Conservation (phyloP, 768 basidiomycete species). For the Hygrocybe coccinea region DNA sequence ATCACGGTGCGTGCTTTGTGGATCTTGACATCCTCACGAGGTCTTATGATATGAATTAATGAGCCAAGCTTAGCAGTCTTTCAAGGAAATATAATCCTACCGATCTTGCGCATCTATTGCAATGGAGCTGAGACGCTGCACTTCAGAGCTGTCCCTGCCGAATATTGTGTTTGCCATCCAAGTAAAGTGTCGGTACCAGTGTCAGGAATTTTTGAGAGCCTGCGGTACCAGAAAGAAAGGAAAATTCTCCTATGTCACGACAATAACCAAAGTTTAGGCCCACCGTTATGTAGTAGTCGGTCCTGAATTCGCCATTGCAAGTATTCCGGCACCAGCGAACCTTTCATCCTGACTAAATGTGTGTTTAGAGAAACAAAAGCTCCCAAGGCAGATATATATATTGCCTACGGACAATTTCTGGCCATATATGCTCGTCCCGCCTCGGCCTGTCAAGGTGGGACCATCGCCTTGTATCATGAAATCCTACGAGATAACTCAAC, state of each 20-base stretch:
- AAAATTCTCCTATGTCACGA: conserved; percentile 38
- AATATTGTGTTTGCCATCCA: conserved; percentile 87
- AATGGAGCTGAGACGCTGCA: conserved; percentile 88
- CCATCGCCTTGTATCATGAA: conserved; percentile 98
- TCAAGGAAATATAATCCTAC: conserved; percentile 32
- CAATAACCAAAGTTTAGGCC: conserved; percentile 11
- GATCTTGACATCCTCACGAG: conserved; percentile 83
- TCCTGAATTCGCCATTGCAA: conserved; percentile 97
- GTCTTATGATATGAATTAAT: conserved; percentile 30
- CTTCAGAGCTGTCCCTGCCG: conserved; percentile 81
- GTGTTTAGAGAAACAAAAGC: conserved; percentile 5
- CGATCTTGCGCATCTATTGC: conserved; percentile 83
- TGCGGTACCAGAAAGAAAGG: conserved; percentile 48
- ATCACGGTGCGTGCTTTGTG: conserved; percentile 54
- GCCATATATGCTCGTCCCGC: conserved; percentile 85
- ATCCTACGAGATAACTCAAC: conserved; percentile 46
- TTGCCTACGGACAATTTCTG: conserved; percentile 66
- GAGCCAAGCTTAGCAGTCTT: not conserved
- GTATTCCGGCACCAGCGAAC: conserved; percentile 93
- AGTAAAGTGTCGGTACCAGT: conserved; percentile 73
- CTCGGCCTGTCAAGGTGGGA: conserved; percentile 92
- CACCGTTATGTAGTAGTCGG: conserved; percentile 88
- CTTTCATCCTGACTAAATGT: conserved; percentile 76
- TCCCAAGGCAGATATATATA: not conserved
- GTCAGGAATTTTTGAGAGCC: conserved; percentile 96